A percentile compares a stretch with the other conserved stretches of the same genome.
These are phyloP conservation scores for Erigeron canadensis DNA, from an alignment of 129 eudicot species.

Conservation along the genomic window DNA sequence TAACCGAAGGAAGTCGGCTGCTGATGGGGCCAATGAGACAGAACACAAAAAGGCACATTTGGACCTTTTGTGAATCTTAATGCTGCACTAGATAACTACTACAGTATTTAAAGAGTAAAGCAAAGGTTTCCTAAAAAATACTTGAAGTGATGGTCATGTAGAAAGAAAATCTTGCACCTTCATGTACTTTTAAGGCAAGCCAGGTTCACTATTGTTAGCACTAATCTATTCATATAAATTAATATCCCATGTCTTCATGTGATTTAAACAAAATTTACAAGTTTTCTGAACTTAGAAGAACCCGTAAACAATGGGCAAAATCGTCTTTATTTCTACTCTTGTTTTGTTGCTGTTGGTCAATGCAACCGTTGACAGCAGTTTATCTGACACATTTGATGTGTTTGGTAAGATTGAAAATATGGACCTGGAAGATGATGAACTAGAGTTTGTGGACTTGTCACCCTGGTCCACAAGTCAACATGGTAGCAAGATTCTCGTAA, in stretches of 20 bases:
- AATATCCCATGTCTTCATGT: conserved; percentile 40
- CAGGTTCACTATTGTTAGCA: conserved; percentile 29
- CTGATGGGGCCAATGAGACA: conserved; percentile 29
- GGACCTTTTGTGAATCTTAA: conserved; percentile 17
- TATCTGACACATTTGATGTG: conserved; percentile 36
- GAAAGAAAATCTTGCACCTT: conserved; percentile 36
- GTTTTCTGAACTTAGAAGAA: conserved; percentile 23
- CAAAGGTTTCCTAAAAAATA: conserved; percentile 41
- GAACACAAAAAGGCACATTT: conserved; percentile 29
- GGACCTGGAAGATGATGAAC: conserved; percentile 50
- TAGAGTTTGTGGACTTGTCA: conserved; percentile 45
- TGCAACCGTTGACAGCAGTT: conserved; percentile 38
- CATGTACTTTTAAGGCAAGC: conserved; percentile 40
- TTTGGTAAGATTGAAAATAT: conserved; percentile 42
- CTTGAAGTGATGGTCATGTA: conserved; percentile 34
- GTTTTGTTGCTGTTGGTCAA: conserved; percentile 40
- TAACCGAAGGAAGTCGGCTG: conserved; percentile 25
- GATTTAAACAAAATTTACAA: conserved; percentile 40
- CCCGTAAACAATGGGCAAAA: conserved; percentile 52
- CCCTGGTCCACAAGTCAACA: conserved; percentile 54
- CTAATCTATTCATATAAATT: conserved; percentile 43
- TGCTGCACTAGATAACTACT: conserved; percentile 21
- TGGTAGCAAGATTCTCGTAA: conserved; percentile 45
- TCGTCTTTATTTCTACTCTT: conserved; percentile 43
- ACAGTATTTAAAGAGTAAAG: conserved; percentile 40